Evolutionary conservation across 257 asterid species (phyloP).

Genomic region (Solanum piurae): DNA sequence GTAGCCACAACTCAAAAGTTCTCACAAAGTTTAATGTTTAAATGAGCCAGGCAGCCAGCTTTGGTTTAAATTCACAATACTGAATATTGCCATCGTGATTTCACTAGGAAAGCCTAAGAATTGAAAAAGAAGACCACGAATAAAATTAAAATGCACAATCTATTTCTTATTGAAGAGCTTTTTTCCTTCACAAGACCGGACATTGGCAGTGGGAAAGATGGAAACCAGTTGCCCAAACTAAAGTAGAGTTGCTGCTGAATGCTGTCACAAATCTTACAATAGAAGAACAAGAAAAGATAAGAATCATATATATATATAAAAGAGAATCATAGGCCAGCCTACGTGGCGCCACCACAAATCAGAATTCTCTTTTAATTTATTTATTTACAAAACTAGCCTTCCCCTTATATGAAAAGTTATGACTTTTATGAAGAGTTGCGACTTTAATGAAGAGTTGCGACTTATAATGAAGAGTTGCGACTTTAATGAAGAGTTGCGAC

Average conservation of each 20-base stretch:
- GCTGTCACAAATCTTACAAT: background rate
- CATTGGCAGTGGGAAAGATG: background rate
- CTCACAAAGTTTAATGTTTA: background rate
- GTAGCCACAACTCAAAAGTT: background rate
- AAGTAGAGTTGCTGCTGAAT: background rate
- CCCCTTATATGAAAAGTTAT: no score
- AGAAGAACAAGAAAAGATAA: background rate
- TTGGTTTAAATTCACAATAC: background rate
- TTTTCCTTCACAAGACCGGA: background rate
- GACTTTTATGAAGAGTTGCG: no score
- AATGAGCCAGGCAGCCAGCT: background rate
- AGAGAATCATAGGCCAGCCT: no score
- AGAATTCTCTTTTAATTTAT: no score
- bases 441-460: no score
- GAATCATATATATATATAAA: no score
- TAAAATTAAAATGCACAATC: background rate
- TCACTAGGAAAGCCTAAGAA: background rate
- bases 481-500: no score
- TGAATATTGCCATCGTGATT: background rate
- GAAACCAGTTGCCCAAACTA: background rate
- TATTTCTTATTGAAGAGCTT: background rate
- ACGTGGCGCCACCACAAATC: no score
- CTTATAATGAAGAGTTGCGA: no score
- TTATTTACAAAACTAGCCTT: no score
- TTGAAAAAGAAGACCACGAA: background rate